Base-by-base conservation (phyloP, 257 asterid genomes). In the Plantago ovata region DNA sequence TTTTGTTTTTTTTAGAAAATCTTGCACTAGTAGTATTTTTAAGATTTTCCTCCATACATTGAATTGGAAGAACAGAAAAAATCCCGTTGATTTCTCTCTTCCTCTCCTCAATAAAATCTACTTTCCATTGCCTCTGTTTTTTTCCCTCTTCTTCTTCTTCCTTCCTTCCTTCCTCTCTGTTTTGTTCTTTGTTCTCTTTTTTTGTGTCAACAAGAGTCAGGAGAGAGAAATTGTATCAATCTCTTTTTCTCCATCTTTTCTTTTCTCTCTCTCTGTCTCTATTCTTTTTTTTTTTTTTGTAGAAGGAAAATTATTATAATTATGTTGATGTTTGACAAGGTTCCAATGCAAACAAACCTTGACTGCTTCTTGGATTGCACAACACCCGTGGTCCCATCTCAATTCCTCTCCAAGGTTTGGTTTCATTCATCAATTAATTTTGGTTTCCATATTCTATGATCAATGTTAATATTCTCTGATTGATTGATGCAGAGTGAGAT, bases 81-180 rank as follows among this genome's bases (percentile, higher is more conserved):
- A 82, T 89, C 95, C 92, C 94, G 81, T 82, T 74, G 69, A 77
- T 82, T 69, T 72, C 85, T 84, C 86, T 60, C 66, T 59, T 44
- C 66, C 80, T 70, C 69, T 77, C 72, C 64, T 64, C 72, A 67
- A 71, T 68, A 78, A 74, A 49, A 49, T 20, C 1, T 2, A 22
- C 56, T 62, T 59, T 56, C 46, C 38, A 9, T 13, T 66, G 68
- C 60, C 14, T 32, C 65, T 56, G 39, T 68, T 56, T 68, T 67
- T 60, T 72, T 75, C 60, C 63, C 77, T 69, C 63, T 50, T 71
- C 70, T 56, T 72, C 63, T 43, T 72, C 68, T 58, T 62, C 59
- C 60, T 53, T 66, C 46, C 42, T 50, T 44, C 7, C 36, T 28
- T 28, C 7, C 5, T 68, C 61, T 71, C 40, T 54, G 68, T 62